phyloP scores from a whole-genome alignment of 768 basidiomycete species.

The Hericium erinaceus region DNA sequence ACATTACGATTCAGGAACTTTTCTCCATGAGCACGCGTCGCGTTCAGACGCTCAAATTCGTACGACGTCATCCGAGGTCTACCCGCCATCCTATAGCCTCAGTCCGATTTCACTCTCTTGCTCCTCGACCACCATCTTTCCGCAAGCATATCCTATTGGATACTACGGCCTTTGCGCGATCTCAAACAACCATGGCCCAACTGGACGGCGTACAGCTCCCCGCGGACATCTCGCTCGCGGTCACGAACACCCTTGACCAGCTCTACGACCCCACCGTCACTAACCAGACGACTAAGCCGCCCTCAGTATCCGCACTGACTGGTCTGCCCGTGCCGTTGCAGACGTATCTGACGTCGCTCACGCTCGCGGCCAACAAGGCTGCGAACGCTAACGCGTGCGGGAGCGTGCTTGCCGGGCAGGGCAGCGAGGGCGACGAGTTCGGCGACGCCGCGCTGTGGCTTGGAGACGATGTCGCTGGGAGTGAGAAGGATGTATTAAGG shows the following conservation, averaged over 20 bases:
- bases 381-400: conserved; percentile 34
- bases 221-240: neutral
- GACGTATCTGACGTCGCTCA: conserved; percentile 22
- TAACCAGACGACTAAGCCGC: neutral
- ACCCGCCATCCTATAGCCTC: no score
- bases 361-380: conserved; percentile 27
- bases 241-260: neutral
- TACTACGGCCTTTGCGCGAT: no score
- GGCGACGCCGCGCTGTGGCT: conserved; percentile 47
- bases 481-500: conserved; percentile 23
- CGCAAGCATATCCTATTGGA: no score
- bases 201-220: neutral
- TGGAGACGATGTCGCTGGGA: conserved; percentile 27
- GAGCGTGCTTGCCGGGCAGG: conserved; percentile 43
- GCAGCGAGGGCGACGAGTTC: conserved; percentile 50
- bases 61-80: no score
- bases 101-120: no score
- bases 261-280: neutral
- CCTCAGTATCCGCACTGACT: neutral
- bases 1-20: no score
- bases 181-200: no score
- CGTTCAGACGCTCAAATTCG: no score
- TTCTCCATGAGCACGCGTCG: no score
- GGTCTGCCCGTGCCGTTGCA: conserved; percentile 6
- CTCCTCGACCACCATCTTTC: no score